phyloP scores from a whole-genome alignment of 306 rosid genomes.

The Trichosanthes truncata region DNA sequence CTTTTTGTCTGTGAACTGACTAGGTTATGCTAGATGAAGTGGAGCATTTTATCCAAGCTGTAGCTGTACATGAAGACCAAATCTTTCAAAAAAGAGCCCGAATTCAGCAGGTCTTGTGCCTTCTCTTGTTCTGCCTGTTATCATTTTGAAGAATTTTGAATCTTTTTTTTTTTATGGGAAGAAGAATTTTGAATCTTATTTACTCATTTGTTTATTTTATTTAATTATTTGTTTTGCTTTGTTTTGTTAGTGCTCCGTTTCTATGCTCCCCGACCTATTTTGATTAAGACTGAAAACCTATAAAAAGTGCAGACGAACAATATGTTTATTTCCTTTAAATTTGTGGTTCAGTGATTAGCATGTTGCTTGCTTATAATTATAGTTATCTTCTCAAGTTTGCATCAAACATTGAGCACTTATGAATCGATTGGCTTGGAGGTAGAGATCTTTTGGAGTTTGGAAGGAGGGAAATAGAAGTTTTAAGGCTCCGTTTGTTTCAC shows the following conservation, averaged over 20 bases:
- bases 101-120: conserved; percentile 66
- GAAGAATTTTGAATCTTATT: background rate
- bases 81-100: conserved; percentile 89
- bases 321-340: background rate
- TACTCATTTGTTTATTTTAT: background rate
- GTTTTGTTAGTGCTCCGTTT: background rate
- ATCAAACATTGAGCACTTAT: background rate
- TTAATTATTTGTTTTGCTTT: background rate
- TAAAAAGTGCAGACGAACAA: background rate
- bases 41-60: conserved; percentile 71
- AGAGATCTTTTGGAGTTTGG: background rate
- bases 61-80: conserved; percentile 74
- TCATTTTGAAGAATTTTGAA: background rate
- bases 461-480: background rate
- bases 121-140: conserved; percentile 6
- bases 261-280: background rate
- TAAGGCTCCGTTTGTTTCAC: too few relatives aligned
- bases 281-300: background rate
- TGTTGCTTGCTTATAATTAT: background rate
- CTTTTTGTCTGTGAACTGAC: background rate
- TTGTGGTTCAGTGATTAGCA: background rate
- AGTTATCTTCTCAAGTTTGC: background rate
- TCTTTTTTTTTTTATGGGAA: too few relatives aligned
- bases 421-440: background rate
- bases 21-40: conserved; percentile 82